Evolutionary conservation across 2,329 filamentous ascomycete genomes (phyloP), one percentile per base, ranked within the genome.

Genomic region (Xylariomycetidae sp.): DNA sequence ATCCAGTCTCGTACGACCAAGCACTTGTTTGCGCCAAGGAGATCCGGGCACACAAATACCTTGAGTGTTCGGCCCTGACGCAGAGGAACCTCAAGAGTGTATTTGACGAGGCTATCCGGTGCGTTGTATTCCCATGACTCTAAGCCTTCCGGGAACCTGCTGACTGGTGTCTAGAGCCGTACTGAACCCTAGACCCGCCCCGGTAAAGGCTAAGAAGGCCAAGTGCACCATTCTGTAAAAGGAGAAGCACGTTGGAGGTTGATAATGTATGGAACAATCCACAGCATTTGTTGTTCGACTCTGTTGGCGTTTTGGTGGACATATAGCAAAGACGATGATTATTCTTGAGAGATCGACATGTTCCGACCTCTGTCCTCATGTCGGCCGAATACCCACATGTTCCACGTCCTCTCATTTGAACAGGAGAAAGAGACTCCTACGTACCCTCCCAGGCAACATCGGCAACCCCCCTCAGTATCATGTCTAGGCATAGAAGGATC

Each of bases 51-150:
- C 86, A 92, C 67, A 97, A 96, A 69, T 98, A 98, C 66, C 76
- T 97, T 26, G 92, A 98, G 67, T 98, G 92, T 69, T 97, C 92
- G 33, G 92, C 92, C 30, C 71, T 98, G 49, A 98, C 92, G 23
- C 92, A 97, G 71, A 76, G 90, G 56, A 96, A 96, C 63, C 66
- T 98, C 51, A 98, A 98, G 81, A 94, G 88, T 54, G 92, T 98
- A 30, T 98, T 98, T 58, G 92, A 98, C 58, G 90, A 96, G 67
- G 92, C 92, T 20, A 98, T 98, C 58, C 83, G 92, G 92, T 97
- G 69, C 51, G 82, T 66, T 25, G 6, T n/a, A n/a, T n/a, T n/a
- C n/a, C n/a, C n/a, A n/a, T n/a, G n/a, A n/a, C n/a, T n/a, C n/a
- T n/a, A n/a, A n/a, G n/a, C n/a, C n/a, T n/a, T n/a, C n/a, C n/a